These are phyloP conservation scores for Geosmithia flava DNA, from an alignment of 2,329 filamentous ascomycete genomes.

Conservation along the genomic window DNA sequence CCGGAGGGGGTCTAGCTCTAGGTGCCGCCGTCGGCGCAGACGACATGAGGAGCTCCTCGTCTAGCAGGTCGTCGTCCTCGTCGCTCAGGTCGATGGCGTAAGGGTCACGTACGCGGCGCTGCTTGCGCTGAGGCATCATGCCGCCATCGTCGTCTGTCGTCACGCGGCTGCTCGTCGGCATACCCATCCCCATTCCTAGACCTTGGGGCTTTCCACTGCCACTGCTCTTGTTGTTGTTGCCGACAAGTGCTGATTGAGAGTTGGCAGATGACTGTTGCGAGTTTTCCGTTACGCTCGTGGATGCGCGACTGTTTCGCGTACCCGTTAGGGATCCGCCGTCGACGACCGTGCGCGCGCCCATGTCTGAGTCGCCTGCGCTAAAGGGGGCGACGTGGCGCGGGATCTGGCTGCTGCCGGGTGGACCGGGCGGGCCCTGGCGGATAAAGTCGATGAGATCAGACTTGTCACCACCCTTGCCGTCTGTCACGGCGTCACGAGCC, in stretches of 20 bases:
- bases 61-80: slow-evolving; percentile 41
- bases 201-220: too few relatives aligned
- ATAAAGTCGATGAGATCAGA: slow-evolving; percentile 95
- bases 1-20: slow-evolving; percentile 15
- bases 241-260: slow-evolving; percentile 60
- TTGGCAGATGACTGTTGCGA: slow-evolving; percentile 55
- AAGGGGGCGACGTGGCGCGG: slow-evolving; percentile 77
- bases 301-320: slow-evolving; percentile 42
- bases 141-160: slow-evolving; percentile 29
- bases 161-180: too few relatives aligned
- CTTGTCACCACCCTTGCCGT: slow-evolving; percentile 48
- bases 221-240: slow-evolving; percentile 17
- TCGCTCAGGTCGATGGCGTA: slow-evolving; percentile 84
- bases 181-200: slow-evolving; percentile 1
- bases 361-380: slow-evolving; percentile 21
- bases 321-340: slow-evolving; percentile 26
- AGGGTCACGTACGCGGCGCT: slow-evolving; percentile 69
- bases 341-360: too few relatives aligned
- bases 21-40: slow-evolving; percentile 14
- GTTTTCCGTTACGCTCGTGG: slow-evolving; percentile 41
- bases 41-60: slow-evolving; percentile 27
- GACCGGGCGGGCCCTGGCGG: slow-evolving; percentile 63
- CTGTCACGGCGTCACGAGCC: slow-evolving; percentile 58
- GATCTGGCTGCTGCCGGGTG: slow-evolving; percentile 54
- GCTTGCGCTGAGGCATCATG: slow-evolving; percentile 58